Evolutionary conservation across 345 rosid species (phyloP).

Genomic region (Eucalyptus marginata): DNA sequence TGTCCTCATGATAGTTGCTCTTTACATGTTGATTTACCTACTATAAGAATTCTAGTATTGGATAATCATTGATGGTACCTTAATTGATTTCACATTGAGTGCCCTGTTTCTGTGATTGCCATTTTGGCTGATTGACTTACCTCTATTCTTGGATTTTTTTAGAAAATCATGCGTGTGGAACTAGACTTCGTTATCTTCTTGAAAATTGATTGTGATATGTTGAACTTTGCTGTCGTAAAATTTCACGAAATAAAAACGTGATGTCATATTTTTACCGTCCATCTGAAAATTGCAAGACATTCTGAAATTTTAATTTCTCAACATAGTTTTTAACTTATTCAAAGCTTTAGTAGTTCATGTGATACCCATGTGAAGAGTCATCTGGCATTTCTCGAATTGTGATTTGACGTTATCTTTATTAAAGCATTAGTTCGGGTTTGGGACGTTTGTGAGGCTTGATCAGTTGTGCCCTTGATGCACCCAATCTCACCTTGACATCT

Average conservation of each 20-base stretch:
- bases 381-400: too few species aligned
- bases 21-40: neutral
- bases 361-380: too few species aligned
- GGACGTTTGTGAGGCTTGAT: too few species aligned
- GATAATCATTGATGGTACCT: neutral
- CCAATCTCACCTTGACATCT: too few species aligned
- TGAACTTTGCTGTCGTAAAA: too few species aligned
- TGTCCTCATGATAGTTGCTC: neutral
- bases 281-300: neutral
- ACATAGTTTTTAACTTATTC: too few species aligned
- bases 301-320: neutral
- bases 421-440: too few species aligned
- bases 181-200: too few species aligned
- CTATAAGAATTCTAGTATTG: neutral
- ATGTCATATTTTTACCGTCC: neutral
- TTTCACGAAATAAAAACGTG: neutral
- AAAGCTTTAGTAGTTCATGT: too few species aligned
- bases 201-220: too few species aligned
- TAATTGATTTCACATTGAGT: neutral
- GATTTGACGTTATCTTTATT: too few species aligned
- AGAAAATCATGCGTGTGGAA: neutral
- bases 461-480: too few species aligned
- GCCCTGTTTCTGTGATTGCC: neutral
- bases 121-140: neutral
- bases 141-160: neutral